Base-by-base conservation (phyloP, 208 protist genomes). In the Leishmania guyanensis region DNA sequence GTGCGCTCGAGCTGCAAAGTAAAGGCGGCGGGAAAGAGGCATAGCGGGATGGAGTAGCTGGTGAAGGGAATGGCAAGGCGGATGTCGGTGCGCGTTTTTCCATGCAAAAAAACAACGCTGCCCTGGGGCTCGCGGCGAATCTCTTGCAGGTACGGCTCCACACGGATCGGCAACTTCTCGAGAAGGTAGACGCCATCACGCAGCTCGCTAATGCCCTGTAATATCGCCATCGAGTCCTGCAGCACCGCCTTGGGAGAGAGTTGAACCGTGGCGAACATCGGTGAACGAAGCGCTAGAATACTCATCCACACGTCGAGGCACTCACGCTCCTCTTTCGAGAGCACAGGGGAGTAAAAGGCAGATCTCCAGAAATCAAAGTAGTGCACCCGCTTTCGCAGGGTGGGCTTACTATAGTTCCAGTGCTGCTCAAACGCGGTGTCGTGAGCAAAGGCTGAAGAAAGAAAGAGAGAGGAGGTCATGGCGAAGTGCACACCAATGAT, bases 251-350 rank as follows among this genome's bases (percentile, higher is more conserved):
- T 51, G 0, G 92, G 82, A 6, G 84, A 86, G 16, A 95, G 81
- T 29, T 85, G 51, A n/a, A 65, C 33, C 17, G 76, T 87, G 56
- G 69, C 77, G 10, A 86, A 69, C 46, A 69, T 85, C 26, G 86
- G 86, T 5, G 80, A 39, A 5, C 86, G 69, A 8, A 95, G 77
- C 26, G 79, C 51, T 69, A 90, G 83, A 26, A 87, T 76, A 66
- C 79, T 60, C 74, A 95, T 50, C 88, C 87, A 92, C 51, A 86
- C 85, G 56, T 90, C 81, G 16, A 96, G 74, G 81, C 92, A 97
- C 74, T 80, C 74, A 8, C 88, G 85, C 78, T 95, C 92, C 66
- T 86, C 81, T 6, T 43, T 48, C 10, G 80, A 78, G n/a, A 96
- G 85, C 22, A 77, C 71, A 0, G 88, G 84, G 16, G 79, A 75